Base-by-base conservation (phyloP, 2,329 filamentous ascomycete genomes). In the Trichophyton schoenleinii region DNA sequence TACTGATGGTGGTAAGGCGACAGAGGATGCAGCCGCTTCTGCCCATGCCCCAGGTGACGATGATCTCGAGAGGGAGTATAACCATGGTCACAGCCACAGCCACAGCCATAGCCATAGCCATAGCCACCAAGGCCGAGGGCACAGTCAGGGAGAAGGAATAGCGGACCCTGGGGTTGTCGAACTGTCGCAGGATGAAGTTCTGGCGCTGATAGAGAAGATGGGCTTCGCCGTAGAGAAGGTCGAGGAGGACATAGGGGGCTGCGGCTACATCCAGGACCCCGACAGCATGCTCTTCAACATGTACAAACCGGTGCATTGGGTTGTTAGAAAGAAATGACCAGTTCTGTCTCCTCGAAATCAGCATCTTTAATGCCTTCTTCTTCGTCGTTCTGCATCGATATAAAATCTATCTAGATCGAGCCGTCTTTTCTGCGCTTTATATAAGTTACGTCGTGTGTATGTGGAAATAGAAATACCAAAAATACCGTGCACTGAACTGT, bases 131-230 rank as follows among this genome's bases (percentile, higher is more conserved):
- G 7, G 20, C 20, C 18, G 44, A 11, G 46, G 46, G 25, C 46
- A 52, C 20, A 11, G 52, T 5, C 52, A 55, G 28, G 52, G 52
- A 6, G 52, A 55, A 11, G 55, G 55, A 11, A 95, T 96, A 65
- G 91, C 85, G 0, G 91, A 95, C 67, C 89, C 90, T 0, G 94
- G 94, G 0, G 91, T 86, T 64, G 89, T 97, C 66, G 94, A 99
- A 77, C 79, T 99, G 60, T 87, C 88, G 0, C 84, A 96, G 63
- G 89, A 96, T 31, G 94, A 99, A 77, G 88, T 99, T 8, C 74
- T 95, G 62, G 80, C 81, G 15, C 77, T 99, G 48, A 81, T 97
- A 1, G 77, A 85, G 66, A 81, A 80, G 61, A 76, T 92, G 68
- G 94, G 91, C 0, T 99, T 99, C 69, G 78, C 77, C 3, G 77